Percentiles rank a stretch among this genome's conserved stretches.
These are phyloP conservation scores for Salvia sclarea DNA, from an alignment of 305 asterid species.

Conservation along the genomic window DNA sequence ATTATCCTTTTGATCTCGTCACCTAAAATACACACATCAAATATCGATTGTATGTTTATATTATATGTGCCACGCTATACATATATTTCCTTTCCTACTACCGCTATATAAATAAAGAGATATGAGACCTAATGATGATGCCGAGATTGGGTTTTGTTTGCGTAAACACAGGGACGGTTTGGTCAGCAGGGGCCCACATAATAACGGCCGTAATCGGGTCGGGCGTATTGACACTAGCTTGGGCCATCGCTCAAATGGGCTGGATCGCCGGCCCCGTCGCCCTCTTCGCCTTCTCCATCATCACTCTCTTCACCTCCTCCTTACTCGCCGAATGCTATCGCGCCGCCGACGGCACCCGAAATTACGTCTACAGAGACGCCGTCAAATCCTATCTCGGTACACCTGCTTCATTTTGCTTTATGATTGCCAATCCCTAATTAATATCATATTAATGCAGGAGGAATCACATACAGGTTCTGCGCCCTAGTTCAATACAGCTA, in stretches of 20 bases:
- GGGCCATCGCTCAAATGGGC: slow-evolving; percentile 73
- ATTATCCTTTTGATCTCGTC: too few species aligned
- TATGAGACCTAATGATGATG: too few species aligned
- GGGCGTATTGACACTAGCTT: slow-evolving; percentile 67
- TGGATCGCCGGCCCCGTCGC: slow-evolving; percentile 64
- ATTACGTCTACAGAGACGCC: slow-evolving; percentile 51
- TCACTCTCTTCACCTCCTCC: slow-evolving; percentile 54
- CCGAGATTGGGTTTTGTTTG: not conserved
- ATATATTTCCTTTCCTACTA: too few species aligned
- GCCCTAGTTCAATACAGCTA: slow-evolving; percentile 40
- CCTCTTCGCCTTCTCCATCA: slow-evolving; percentile 46
- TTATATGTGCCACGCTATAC: too few species aligned
- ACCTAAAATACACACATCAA: too few species aligned
- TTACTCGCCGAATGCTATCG: slow-evolving; percentile 60
- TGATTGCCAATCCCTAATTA: too few species aligned
- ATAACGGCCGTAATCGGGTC: slow-evolving; percentile 72
- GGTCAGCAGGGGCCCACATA: slow-evolving; percentile 61
- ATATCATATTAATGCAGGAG: slow-evolving; percentile 43
- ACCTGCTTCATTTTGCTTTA: too few species aligned
- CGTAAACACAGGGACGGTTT: slow-evolving; percentile 38
- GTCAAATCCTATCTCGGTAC: slow-evolving; percentile 49
- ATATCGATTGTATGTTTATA: too few species aligned
- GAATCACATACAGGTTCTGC: slow-evolving; percentile 34
- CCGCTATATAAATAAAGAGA: too few species aligned
- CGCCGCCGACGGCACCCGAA: slow-evolving; percentile 49